These are phyloP conservation scores for Mucor mucedo DNA, from an alignment of 371 early-diverging fungal species.

Conservation along the genomic window DNA sequence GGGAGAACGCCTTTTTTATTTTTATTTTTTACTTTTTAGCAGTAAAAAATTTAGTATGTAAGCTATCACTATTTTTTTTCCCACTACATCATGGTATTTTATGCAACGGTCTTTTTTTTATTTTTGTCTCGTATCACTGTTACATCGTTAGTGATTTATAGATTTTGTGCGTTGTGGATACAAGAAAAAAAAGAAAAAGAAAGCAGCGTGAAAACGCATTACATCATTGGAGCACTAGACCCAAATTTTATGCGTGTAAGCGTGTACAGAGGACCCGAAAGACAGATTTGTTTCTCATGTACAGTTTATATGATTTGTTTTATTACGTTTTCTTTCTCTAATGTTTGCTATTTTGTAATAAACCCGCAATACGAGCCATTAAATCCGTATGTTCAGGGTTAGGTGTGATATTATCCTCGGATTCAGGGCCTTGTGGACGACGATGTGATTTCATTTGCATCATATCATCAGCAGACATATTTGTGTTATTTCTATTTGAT, in stretches of 20 bases:
- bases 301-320: not conserved
- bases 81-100: too few relatives aligned
- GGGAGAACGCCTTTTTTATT: too few relatives aligned
- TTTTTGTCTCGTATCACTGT: too few relatives aligned
- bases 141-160: too few relatives aligned
- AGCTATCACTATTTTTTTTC: too few relatives aligned
- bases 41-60: too few relatives aligned
- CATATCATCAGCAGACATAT: constrained; percentile 30
- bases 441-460: constrained; percentile 13
- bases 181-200: not conserved
- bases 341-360: constrained; percentile 17
- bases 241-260: too few relatives aligned
- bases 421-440: constrained; percentile 10
- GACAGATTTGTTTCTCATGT: not conserved
- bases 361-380: constrained; percentile 31
- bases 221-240: too few relatives aligned
- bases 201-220: not conserved
- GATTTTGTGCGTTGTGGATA: too few relatives aligned
- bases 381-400: constrained; percentile 29
- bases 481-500: not conserved
- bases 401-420: constrained; percentile 23
- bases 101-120: too few relatives aligned
- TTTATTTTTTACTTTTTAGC: too few relatives aligned
- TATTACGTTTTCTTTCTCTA: not conserved
- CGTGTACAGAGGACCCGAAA: too few relatives aligned